These are phyloP conservation scores for Cystobasidium ongulense DNA, from an alignment of 768 basidiomycete genomes.

Conservation along the genomic window DNA sequence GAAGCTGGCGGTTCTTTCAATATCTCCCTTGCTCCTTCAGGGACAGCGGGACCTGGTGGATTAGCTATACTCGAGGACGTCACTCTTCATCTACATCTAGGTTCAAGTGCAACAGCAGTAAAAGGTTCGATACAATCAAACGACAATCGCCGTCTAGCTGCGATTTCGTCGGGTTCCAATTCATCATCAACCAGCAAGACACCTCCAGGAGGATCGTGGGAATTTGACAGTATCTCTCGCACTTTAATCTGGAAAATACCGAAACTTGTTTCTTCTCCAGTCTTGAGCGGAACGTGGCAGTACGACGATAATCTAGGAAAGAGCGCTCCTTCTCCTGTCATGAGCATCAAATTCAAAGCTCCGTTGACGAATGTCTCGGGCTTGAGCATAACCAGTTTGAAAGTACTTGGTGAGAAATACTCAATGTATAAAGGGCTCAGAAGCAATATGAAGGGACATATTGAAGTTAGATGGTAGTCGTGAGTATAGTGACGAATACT, in stretches of 20 bases:
- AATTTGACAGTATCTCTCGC: background rate
- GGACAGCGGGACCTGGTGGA: background rate
- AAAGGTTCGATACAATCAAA: background rate
- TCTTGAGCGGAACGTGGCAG: slow-evolving; percentile 14
- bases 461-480: slow-evolving; percentile 22
- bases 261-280: background rate
- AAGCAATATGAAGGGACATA: background rate
- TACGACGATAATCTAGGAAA: background rate
- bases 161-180: background rate
- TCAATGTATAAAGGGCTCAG: slow-evolving; percentile 15
- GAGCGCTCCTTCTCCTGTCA: background rate
- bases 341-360: slow-evolving; percentile 9
- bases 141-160: background rate
- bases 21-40: slow-evolving; percentile 3
- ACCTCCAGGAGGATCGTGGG: slow-evolving; percentile 19
- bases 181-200: background rate
- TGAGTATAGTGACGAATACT: background rate
- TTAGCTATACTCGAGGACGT: background rate
- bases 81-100: background rate
- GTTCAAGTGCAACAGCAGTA: background rate
- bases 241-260: slow-evolving; percentile 7
- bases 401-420: slow-evolving; percentile 6
- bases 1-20: slow-evolving; percentile 26
- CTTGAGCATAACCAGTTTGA: background rate
- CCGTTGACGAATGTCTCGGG: slow-evolving; percentile 14